These are phyloP conservation scores for Aegilops bicornis DNA, from an alignment of 176 grass and related monocot genomes.

Conservation along the genomic window DNA sequence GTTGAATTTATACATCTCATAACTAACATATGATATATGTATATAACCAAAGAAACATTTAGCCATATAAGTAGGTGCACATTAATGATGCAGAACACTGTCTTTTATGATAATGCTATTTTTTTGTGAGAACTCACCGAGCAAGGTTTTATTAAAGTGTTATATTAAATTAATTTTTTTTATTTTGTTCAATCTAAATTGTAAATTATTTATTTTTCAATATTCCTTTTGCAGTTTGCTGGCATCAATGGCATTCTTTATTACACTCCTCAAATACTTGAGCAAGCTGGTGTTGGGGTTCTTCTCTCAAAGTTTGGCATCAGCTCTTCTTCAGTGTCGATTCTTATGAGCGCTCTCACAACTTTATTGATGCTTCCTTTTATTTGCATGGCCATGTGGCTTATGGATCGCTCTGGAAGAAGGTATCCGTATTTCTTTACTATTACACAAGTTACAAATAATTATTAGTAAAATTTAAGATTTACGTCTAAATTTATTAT, in stretches of 20 bases:
- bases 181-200: neutral
- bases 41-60: neutral
- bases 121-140: neutral
- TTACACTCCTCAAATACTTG: conserved; percentile 70
- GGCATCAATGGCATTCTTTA: conserved; percentile 72
- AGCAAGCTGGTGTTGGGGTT: conserved; percentile 59
- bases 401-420: conserved; percentile 66
- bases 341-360: conserved; percentile 66
- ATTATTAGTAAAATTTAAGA: neutral
- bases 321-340: conserved; percentile 46
- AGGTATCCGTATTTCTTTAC: conserved; percentile 28
- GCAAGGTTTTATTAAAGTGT: neutral
- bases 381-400: conserved; percentile 60
- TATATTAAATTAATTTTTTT: neutral
- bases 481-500: too few species aligned
- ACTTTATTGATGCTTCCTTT: conserved; percentile 64
- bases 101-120: neutral
- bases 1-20: neutral
- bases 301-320: conserved; percentile 46
- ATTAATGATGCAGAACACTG: neutral
- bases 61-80: neutral
- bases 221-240: conserved; percentile 48
- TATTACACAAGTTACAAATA: neutral
- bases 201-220: neutral
- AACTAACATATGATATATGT: neutral